Evolutionary conservation across 2,329 filamentous ascomycete genomes (phyloP), one percentile per base, ranked within the genome.

Genomic region (Colletotrichum kahawae): DNA sequence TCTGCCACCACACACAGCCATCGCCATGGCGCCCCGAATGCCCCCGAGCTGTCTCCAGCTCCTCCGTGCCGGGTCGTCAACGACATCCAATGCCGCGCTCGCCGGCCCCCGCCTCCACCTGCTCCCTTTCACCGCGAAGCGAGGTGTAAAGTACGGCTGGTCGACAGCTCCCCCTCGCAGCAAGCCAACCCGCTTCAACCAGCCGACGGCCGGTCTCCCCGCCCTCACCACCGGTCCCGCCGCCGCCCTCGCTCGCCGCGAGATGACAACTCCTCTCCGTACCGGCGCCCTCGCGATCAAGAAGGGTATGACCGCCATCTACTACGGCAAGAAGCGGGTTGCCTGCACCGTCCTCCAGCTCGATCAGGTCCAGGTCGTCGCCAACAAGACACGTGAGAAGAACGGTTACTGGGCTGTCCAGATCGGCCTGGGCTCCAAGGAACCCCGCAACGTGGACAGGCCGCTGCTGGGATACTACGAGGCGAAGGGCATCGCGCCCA

Each of bases 381-480:
- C 93, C 74, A 93, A 95, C 86, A 98, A 98, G 90, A 97, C 95
- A 77, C 88, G 92, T 38, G 88, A 92, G 77, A 88, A 90, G 81
- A 93, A 98, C 84, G 97, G 97, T 24, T 99, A 99, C 87, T 98
- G 92, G 89, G 97, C 96, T 18, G 95, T 98, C 16, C 96, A 98
- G 86, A 87, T 99, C 59, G 97, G 97, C 24, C 88, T 91, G 63
- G 97, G 97, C 5, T 90, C 91, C 82, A 94, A 93, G 82, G 91
- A 93, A 76, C 87, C 94, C 29, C 89, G 88, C 76, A 98, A 97
- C 83, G 91, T 97, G 56, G 93, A 93, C n/a, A 91, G 94, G 80
- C 94, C 97, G 4, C 87, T 94, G 88, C 87, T 98, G 75, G 97
- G 97, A 1, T 97, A 98, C 87, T 98, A 94, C 85, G 94, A 96